Evolutionary conservation across 345 rosid species (phyloP).

Genomic region (Capsella bursapastoris): DNA sequence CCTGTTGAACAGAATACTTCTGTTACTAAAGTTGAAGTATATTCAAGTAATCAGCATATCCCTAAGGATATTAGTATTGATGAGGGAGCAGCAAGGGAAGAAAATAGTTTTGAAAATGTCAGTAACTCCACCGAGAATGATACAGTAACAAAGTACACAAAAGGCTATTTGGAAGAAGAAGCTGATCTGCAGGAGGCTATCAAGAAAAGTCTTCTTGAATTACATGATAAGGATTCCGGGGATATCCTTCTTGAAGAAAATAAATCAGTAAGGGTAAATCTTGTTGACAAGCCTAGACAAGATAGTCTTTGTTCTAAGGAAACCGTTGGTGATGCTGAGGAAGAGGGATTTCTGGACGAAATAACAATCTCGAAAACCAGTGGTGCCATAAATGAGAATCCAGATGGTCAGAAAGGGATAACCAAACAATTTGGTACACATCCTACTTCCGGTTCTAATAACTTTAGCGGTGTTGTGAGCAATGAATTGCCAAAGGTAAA

Average conservation of each 20-base stretch:
- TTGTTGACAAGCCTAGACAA: slow-evolving; percentile 28
- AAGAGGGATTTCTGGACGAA: slow-evolving; percentile 35
- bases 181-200: slow-evolving; percentile 88
- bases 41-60: slow-evolving; percentile 44
- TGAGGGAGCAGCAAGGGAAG: slow-evolving; percentile 80
- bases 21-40: slow-evolving; percentile 37
- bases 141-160: slow-evolving; percentile 52
- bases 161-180: slow-evolving; percentile 77
- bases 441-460: slow-evolving; percentile 36
- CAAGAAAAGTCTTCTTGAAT: slow-evolving; percentile 77
- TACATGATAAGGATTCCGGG: slow-evolving; percentile 40
- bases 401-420: slow-evolving; percentile 29
- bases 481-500: slow-evolving; percentile 39
- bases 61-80: slow-evolving; percentile 40
- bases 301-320: slow-evolving; percentile 37
- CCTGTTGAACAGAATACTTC: slow-evolving; percentile 39
- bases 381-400: slow-evolving; percentile 33
- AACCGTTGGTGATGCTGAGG: slow-evolving; percentile 34
- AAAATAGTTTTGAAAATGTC: slow-evolving; percentile 48
- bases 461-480: slow-evolving; percentile 28
- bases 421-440: slow-evolving; percentile 39
- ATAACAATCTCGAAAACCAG: slow-evolving; percentile 39
- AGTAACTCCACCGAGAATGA: slow-evolving; percentile 39
- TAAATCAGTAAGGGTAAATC: slow-evolving; percentile 33
- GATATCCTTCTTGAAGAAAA: slow-evolving; percentile 41